These are phyloP conservation scores for Pseudogymnoascus sp. DNA, from an alignment of 2,329 filamentous ascomycete species.

Conservation along the genomic window DNA sequence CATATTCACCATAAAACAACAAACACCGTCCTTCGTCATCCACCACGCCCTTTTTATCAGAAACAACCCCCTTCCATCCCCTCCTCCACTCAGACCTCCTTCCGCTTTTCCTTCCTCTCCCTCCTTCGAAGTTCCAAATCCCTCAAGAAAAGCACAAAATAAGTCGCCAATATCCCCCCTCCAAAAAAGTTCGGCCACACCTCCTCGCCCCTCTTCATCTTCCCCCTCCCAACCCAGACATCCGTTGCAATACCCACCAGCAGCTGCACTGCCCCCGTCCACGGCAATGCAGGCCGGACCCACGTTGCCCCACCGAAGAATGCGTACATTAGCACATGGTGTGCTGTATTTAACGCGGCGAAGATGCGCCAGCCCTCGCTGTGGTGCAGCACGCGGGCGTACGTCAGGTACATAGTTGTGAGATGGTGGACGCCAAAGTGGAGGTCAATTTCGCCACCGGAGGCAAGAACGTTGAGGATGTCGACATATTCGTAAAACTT, in stretches of 20 bases:
- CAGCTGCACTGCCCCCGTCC: constrained; percentile 21
- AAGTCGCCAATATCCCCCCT: not conserved
- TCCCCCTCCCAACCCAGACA: constrained; percentile 2
- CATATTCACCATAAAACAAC: not conserved
- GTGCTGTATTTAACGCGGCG: constrained; percentile 24
- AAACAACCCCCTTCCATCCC: not conserved
- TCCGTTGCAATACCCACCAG: constrained; percentile 18
- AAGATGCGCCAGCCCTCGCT: constrained; percentile 25
- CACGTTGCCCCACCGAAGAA: constrained; percentile 25
- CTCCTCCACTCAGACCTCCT: not conserved
- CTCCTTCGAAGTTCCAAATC: constrained; percentile 8
- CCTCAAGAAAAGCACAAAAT: constrained; percentile 9
- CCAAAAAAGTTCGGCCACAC: constrained; percentile 1
- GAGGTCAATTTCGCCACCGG: constrained; percentile 21
- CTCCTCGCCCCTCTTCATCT: not conserved
- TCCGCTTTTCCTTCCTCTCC: not conserved
- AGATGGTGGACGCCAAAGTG: constrained; percentile 29
- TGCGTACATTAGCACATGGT: constrained; percentile 28
- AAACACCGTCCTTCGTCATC: not conserved
- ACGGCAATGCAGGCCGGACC: constrained; percentile 16
- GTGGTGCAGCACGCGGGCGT: constrained; percentile 21
- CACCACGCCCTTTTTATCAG: not conserved
- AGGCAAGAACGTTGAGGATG: constrained; percentile 26
- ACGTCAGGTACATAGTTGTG: constrained; percentile 28
- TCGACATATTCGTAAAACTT: constrained; percentile 30